These are phyloP conservation scores for Zygoascus ofunaensis DNA, from an alignment of 805 yeast genomes.

Conservation along the genomic window DNA sequence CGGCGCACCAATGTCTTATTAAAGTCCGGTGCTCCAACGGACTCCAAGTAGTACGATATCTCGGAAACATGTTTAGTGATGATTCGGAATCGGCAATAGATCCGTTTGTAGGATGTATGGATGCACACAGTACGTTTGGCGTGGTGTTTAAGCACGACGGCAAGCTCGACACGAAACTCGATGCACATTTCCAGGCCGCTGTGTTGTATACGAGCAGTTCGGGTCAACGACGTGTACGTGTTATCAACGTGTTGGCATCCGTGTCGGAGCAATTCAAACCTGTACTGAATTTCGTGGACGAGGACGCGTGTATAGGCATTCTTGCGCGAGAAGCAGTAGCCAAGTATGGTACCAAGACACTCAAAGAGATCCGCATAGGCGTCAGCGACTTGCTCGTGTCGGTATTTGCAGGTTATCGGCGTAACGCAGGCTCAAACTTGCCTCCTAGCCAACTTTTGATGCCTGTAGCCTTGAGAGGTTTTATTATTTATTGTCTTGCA, in stretches of 20 bases:
- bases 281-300: conserved; percentile 72
- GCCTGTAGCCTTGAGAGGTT: conserved; percentile 69
- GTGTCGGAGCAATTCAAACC: conserved; percentile 66
- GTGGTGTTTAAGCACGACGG: conserved; percentile 73
- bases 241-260: conserved; percentile 74
- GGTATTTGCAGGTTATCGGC: conserved; percentile 51
- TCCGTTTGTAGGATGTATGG: conserved; percentile 61
- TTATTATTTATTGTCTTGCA: conserved; percentile 59
- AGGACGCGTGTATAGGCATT: conserved; percentile 50
- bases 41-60: conserved; percentile 66
- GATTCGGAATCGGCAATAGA: conserved; percentile 37
- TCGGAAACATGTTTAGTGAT: conserved; percentile 44
- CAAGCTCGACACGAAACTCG: conserved; percentile 55
- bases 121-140: conserved; percentile 55
- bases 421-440: conserved; percentile 30
- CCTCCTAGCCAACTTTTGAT: conserved; percentile 59
- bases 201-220: conserved; percentile 67
- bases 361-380: conserved; percentile 42
- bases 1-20: conserved; percentile 76
- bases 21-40: conserved; percentile 86
- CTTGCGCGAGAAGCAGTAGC: conserved; percentile 43
- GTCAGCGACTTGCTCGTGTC: conserved; percentile 46
- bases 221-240: conserved; percentile 78
- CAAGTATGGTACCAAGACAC: conserved; percentile 29
- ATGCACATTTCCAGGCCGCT: conserved; percentile 88